phyloP scores from a whole-genome alignment of 805 yeast genomes.

The Schwanniomyces polymorphus region DNA sequence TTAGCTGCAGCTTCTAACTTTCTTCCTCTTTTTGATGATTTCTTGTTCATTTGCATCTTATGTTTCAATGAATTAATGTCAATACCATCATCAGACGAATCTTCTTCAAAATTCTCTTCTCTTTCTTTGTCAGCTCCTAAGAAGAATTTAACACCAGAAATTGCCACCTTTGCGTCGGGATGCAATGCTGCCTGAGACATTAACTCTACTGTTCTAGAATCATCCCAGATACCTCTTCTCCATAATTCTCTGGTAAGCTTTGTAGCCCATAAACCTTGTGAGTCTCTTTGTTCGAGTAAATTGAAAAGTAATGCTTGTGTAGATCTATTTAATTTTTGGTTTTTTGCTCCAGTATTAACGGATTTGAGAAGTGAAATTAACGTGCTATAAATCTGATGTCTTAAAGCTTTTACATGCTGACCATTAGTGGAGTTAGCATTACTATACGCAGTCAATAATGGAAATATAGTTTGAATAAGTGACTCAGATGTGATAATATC shows the following conservation, averaged over 20 bases:
- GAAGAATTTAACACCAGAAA: slow-evolving; percentile 89
- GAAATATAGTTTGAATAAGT: slow-evolving; percentile 84
- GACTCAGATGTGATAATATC: slow-evolving; percentile 75
- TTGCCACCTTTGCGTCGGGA: slow-evolving; percentile 80
- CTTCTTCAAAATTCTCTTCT: slow-evolving; percentile 78
- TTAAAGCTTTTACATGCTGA: slow-evolving; percentile 74
- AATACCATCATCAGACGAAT: slow-evolving; percentile 67
- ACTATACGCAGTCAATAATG: slow-evolving; percentile 70
- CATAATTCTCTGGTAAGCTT: slow-evolving; percentile 92
- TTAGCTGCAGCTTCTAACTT: slow-evolving; percentile 76
- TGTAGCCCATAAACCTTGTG: slow-evolving; percentile 93
- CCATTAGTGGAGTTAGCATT: slow-evolving; percentile 42
- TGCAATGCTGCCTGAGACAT: slow-evolving; percentile 96
- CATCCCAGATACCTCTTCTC: slow-evolving; percentile 99
- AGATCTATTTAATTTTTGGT: slow-evolving; percentile 83
- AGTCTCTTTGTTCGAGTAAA: slow-evolving; percentile 72
- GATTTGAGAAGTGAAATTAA: slow-evolving; percentile 75
- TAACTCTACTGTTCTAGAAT: slow-evolving; percentile 92
- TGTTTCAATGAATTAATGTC: slow-evolving; percentile 78
- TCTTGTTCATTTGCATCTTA: slow-evolving; percentile 80
- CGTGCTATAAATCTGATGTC: slow-evolving; percentile 80
- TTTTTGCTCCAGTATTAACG: slow-evolving; percentile 84
- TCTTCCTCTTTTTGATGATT: slow-evolving; percentile 74
- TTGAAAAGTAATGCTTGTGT: slow-evolving; percentile 92
- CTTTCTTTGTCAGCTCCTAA: slow-evolving; percentile 94